Evolutionary conservation across 306 rosid genomes (phyloP).

Genomic region (Prosopis cineraria): DNA sequence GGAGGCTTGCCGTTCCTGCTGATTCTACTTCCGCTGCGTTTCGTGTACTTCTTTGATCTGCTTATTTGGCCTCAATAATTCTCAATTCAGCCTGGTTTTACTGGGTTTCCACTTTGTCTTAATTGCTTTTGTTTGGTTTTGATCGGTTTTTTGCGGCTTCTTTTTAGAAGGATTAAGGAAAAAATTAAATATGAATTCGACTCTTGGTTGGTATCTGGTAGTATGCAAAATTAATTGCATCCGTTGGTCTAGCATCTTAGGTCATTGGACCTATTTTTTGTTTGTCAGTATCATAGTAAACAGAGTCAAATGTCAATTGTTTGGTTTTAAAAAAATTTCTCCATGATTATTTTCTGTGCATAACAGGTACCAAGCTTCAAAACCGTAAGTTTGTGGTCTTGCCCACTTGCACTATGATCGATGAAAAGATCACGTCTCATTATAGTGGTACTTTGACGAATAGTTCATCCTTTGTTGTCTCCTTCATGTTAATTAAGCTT

Average conservation of each 20-base stretch:
- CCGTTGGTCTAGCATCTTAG: not conserved
- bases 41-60: slow-evolving; percentile 20
- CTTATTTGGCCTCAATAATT: not conserved
- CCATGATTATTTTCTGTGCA: not conserved
- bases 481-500: not conserved
- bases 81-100: not conserved
- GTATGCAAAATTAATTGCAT: slow-evolving; percentile 25
- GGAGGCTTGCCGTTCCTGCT: not conserved
- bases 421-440: not conserved
- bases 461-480: not conserved
- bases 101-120: not conserved
- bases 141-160: slow-evolving; percentile 12
- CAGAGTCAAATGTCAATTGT: not conserved
- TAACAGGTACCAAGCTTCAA: not conserved
- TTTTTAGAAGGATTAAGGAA: slow-evolving; percentile 11
- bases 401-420: not conserved
- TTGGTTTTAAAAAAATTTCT: not conserved
- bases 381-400: not conserved
- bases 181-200: slow-evolving; percentile 32
- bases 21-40: not conserved
- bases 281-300: not conserved
- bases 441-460: not conserved
- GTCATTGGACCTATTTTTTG: not conserved
- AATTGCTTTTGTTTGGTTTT: not conserved
- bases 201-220: slow-evolving; percentile 28